phyloP scores from a whole-genome alignment of 371 early-diverging fungal species.

The Apophysomyces trapeziformis region DNA sequence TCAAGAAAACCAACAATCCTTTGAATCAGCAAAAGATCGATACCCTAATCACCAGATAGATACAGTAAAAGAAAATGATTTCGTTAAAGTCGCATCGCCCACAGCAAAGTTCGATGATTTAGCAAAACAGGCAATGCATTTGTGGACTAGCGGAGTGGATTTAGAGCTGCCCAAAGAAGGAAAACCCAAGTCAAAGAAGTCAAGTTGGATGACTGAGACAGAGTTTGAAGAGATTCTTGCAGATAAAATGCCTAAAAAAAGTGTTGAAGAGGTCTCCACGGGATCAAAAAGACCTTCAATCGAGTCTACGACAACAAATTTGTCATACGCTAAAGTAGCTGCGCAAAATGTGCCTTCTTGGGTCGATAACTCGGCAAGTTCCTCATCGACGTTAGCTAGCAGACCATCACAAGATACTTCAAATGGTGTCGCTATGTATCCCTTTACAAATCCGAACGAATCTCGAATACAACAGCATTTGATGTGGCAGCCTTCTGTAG shows the following conservation, averaged over 20 bases:
- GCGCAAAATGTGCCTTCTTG: not conserved
- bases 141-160: slow-evolving; percentile 40
- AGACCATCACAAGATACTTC: not conserved
- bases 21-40: not conserved
- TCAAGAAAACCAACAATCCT: not conserved
- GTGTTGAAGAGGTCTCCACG: not conserved
- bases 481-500: not conserved
- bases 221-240: slow-evolving; percentile 21
- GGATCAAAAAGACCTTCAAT: not conserved
- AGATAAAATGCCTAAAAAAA: not conserved
- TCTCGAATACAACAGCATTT: not conserved
- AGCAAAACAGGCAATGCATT: slow-evolving; percentile 26
- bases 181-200: slow-evolving; percentile 20
- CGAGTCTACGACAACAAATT: not conserved
- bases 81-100: slow-evolving; percentile 21
- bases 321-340: not conserved
- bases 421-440: not conserved
- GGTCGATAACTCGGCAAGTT: not conserved
- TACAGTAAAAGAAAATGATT: slow-evolving; percentile 6
- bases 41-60: not conserved
- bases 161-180: slow-evolving; percentile 20
- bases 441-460: not conserved
- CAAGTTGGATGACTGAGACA: slow-evolving; percentile 30
- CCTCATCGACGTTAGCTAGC: not conserved
- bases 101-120: slow-evolving; percentile 33